These are phyloP conservation scores for Casuarina cunninghamiana DNA, from an alignment of 306 rosid genomes.

Conservation along the genomic window DNA sequence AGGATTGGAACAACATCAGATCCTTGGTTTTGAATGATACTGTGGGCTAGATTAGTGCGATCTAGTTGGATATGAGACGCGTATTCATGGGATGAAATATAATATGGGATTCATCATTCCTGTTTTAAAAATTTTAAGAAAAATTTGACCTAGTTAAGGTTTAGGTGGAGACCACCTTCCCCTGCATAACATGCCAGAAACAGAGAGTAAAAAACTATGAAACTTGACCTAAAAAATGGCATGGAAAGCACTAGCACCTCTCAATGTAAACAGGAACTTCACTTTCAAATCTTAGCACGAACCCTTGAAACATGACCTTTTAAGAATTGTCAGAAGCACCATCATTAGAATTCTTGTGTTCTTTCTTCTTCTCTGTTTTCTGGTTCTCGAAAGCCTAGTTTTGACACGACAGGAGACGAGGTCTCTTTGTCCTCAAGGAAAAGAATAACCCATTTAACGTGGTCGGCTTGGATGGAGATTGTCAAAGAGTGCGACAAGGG, in stretches of 20 bases:
- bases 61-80: neutral
- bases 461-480: neutral
- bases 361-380: too few species aligned
- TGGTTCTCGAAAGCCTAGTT: neutral
- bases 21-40: neutral
- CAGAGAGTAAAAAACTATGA: neutral
- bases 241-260: too few species aligned
- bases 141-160: constrained; percentile 7
- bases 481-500: neutral
- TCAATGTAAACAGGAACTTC: neutral
- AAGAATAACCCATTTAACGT: neutral
- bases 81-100: neutral
- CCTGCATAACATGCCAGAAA: neutral
- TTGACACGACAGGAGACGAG: neutral
- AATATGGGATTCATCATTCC: neutral
- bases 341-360: neutral
- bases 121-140: neutral
- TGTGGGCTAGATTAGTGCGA: neutral
- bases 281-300: too few species aligned
- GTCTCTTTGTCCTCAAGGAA: neutral
- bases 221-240: too few species aligned
- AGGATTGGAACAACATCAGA: neutral
- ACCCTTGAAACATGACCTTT: too few species aligned
- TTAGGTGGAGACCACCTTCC: neutral
- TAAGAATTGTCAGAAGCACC: neutral